A percentile compares a stretch with the other conserved stretches of the same genome.
These are phyloP conservation scores for Panicum virgatum DNA, from an alignment of 202 grass and related monocot species.

Conservation along the genomic window DNA sequence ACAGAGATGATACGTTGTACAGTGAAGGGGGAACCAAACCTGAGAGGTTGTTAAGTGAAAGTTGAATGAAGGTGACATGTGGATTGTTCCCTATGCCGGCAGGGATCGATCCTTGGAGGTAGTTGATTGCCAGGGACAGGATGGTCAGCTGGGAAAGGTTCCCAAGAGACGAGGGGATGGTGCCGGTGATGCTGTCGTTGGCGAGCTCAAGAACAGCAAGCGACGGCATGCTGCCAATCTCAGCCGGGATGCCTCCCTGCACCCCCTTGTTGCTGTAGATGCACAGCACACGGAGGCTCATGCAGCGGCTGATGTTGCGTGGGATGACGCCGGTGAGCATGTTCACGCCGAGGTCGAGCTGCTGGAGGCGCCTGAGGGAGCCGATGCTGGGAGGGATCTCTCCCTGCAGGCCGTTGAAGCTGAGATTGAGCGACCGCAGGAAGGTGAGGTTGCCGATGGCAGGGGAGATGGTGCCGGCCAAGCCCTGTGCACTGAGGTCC, in stretches of 20 bases:
- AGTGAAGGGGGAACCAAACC: conserved; percentile 32
- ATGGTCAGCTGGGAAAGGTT: conserved; percentile 4
- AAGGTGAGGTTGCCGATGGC: conserved; percentile 43
- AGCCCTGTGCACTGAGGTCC: conserved; percentile 11
- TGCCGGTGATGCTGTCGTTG: conserved; percentile 33
- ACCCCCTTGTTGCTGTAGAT: conserved; percentile 30
- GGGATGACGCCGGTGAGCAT: conserved; percentile 16
- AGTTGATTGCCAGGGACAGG: conserved; percentile 10
- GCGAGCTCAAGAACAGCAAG: background rate
- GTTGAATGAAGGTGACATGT: background rate
- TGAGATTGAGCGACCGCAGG: conserved; percentile 3
- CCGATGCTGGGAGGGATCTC: conserved; percentile 36
- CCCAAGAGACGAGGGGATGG: background rate
- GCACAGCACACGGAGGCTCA: background rate
- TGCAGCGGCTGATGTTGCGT: conserved; percentile 27
- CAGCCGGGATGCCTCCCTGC: conserved; percentile 23
- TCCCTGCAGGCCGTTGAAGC: background rate
- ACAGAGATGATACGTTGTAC: conserved; percentile 40
- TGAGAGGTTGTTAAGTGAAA: conserved; percentile 14
- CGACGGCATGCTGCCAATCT: background rate
- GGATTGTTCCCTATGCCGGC: background rate
- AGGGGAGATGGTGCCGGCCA: conserved; percentile 33
- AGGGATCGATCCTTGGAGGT: conserved; percentile 21
- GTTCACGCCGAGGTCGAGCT: conserved; percentile 1
- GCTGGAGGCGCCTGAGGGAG: background rate